phyloP scores from a whole-genome alignment of 2,329 filamentous ascomycete species.

The Hypoxylon sp. region DNA sequence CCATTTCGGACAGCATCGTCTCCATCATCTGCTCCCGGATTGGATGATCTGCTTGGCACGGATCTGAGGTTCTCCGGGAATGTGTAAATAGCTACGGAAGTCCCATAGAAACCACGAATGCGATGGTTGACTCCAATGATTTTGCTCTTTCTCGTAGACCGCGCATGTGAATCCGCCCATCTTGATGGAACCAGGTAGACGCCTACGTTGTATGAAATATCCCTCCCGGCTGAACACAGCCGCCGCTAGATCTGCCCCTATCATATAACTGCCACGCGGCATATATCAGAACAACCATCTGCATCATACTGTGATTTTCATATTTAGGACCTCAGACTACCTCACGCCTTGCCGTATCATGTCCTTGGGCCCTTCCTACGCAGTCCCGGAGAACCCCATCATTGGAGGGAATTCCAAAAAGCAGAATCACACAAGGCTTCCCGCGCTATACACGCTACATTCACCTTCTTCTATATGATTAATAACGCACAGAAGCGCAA shows the following conservation, averaged over 20 bases:
- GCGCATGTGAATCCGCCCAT: not conserved
- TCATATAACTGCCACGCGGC: not conserved
- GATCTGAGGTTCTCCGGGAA: not conserved
- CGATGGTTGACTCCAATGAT: not conserved
- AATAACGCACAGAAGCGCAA: not conserved
- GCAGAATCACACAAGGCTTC: not conserved
- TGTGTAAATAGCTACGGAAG: not conserved
- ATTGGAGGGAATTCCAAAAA: not conserved
- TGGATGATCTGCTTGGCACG: conserved; percentile 7
- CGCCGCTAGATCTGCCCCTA: not conserved
- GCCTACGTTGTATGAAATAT: not conserved
- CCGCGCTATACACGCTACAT: not conserved
- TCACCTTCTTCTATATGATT: not conserved
- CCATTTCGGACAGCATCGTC: not conserved
- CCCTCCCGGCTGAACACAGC: not conserved
- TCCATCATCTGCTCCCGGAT: not conserved
- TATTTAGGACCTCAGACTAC: not conserved
- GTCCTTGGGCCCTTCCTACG: not conserved
- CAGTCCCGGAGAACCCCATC: not conserved
- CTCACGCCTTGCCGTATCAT: not conserved
- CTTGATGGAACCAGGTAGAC: not conserved
- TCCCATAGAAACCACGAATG: not conserved
- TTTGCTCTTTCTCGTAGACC: not conserved
- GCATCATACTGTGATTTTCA: not conserved
- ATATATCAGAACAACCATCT: not conserved